Conservation (phyloP, 179 eudicot species). For the Beta lomatogona region DNA sequence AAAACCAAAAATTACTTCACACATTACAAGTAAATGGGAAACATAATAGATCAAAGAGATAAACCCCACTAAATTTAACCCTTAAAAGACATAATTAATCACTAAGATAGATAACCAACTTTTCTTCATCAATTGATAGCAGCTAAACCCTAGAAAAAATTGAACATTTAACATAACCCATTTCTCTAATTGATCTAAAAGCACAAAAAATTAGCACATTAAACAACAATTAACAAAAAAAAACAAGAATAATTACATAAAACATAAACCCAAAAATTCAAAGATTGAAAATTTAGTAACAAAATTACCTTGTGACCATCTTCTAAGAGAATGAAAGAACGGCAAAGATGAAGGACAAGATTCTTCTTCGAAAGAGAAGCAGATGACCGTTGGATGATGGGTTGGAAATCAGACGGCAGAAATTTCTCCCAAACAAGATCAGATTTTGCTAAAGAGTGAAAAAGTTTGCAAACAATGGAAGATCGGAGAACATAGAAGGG, state of each 20-base stretch:
- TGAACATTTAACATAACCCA: neutral
- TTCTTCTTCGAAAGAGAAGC: slow-evolving; percentile 17
- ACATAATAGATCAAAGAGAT: too few species aligned
- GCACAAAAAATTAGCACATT: neutral
- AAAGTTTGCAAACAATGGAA: slow-evolving; percentile 31
- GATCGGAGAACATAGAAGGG: slow-evolving; percentile 32
- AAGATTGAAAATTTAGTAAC: neutral
- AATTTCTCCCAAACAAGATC: slow-evolving; percentile 37
- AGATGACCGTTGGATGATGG: slow-evolving; percentile 2
- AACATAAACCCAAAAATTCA: neutral
- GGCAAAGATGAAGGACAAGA: slow-evolving; percentile 32
- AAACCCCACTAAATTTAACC: too few species aligned
- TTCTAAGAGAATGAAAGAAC: slow-evolving; percentile 27
- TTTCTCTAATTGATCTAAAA: too few species aligned
- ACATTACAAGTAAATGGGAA: too few species aligned
- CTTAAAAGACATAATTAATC: too few species aligned
- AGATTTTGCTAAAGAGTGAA: slow-evolving; percentile 27
- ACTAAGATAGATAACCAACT: too few species aligned
- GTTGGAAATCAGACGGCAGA: slow-evolving; percentile 27
- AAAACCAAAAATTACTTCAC: too few species aligned
- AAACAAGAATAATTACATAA: neutral
- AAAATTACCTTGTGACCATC: slow-evolving; percentile 27
- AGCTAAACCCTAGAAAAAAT: neutral
- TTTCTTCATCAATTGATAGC: too few species aligned
- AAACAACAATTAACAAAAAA: neutral